phyloP scores from a whole-genome alignment of 495 filamentous ascomycete species.

The Viridothelium virens region DNA sequence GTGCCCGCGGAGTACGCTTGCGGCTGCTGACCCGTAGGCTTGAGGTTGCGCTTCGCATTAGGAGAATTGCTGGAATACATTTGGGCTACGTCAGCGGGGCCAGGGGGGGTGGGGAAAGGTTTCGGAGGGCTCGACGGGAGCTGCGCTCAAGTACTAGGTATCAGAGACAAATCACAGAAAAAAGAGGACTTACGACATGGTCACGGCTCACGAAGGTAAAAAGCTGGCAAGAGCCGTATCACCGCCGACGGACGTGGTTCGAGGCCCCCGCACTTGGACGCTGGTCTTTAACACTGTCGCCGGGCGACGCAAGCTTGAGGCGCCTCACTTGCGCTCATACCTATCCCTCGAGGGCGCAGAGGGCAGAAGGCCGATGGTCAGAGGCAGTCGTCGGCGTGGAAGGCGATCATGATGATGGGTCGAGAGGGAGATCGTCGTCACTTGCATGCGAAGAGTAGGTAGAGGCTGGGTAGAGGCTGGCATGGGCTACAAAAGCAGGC shows the following conservation, averaged over 20 bases:
- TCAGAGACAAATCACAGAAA: constrained; percentile 15
- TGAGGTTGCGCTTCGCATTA: constrained; percentile 22
- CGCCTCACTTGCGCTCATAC: constrained; percentile 9
- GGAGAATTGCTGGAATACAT: constrained; percentile 13
- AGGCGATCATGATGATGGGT: constrained; percentile 10
- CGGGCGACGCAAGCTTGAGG: constrained; percentile 11
- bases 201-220: constrained; percentile 11
- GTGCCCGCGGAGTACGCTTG: constrained; percentile 8
- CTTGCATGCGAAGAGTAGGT: neutral
- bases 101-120: constrained; percentile 11
- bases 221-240: constrained; percentile 13
- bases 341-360: neutral
- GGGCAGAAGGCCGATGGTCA: constrained; percentile 7
- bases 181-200: constrained; percentile 21
- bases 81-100: constrained; percentile 13
- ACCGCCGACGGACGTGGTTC: constrained; percentile 7
- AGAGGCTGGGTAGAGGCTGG: constrained; percentile 5
- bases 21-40: constrained; percentile 19
- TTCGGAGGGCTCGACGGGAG: constrained; percentile 1
- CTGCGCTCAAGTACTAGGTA: constrained; percentile 12
- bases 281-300: constrained; percentile 5
- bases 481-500: constrained; percentile 12
- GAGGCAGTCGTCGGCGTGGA: constrained; percentile 9
- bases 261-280: constrained; percentile 8
- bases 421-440: constrained; percentile 11